phyloP scores from a whole-genome alignment of 2,329 filamentous ascomycete genomes.

The Coniochaeta prunicola region DNA sequence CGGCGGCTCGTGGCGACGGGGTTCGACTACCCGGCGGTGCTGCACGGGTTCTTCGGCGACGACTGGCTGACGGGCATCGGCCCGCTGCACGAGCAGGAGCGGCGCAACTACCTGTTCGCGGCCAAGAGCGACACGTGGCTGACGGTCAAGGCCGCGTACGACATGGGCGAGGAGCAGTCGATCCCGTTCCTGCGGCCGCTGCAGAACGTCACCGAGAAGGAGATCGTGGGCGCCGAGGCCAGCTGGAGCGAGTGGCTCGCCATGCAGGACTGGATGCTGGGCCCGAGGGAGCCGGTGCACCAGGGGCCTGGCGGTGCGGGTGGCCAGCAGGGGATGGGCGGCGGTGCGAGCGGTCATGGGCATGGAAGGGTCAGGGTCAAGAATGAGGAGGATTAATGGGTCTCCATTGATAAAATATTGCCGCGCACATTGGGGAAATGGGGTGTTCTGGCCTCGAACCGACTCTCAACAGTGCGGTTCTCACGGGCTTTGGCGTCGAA shows the following conservation, averaged over 20 bases:
- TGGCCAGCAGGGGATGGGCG: neutral
- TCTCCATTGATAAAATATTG: neutral
- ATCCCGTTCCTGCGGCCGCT: slow-evolving; percentile 83
- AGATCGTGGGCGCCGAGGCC: slow-evolving; percentile 75
- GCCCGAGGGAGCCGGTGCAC: slow-evolving; percentile 60
- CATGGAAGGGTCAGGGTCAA: neutral
- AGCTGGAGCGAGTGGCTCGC: slow-evolving; percentile 93
- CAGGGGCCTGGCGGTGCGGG: slow-evolving; percentile 21
- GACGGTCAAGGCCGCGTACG: slow-evolving; percentile 82
- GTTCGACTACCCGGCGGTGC: slow-evolving; percentile 77
- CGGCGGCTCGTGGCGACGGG: slow-evolving; percentile 85
- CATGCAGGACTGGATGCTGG: slow-evolving; percentile 99
- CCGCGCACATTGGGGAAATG: neutral
- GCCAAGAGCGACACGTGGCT: slow-evolving; percentile 90
- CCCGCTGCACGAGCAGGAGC: slow-evolving; percentile 77
- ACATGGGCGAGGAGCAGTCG: slow-evolving; percentile 74
- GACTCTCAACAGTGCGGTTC: neutral
- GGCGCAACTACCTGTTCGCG: slow-evolving; percentile 90
- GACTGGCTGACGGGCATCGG: slow-evolving; percentile 79
- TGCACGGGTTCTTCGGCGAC: slow-evolving; percentile 96
- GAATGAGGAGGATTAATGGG: neutral
- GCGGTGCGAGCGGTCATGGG: neutral
- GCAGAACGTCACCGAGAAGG: slow-evolving; percentile 66
- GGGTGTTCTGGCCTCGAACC: neutral
- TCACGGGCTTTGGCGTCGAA: neutral